A percentile compares a stretch with the other conserved stretches of the same genome.
Conservation (phyloP, 139 green algal genomes). For the Tetradesmus lagerheimii region DNA sequence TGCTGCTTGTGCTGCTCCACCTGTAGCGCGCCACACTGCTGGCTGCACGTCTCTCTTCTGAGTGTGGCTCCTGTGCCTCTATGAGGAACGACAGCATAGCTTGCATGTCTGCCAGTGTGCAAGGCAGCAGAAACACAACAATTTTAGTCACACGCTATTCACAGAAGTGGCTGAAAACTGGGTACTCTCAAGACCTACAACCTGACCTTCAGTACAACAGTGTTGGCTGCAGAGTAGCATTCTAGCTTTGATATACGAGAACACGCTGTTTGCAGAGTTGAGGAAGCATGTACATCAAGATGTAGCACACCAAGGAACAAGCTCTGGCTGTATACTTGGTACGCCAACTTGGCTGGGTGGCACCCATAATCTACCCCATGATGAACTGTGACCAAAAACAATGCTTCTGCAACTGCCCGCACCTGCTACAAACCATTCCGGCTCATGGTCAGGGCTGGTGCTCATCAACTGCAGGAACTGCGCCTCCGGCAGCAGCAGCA, state of each 20-base stretch:
- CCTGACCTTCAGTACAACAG: no score
- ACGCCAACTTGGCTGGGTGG: no score
- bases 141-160: no score
- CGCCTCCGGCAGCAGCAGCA: constrained; percentile 24
- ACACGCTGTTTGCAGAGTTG: not conserved
- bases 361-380: no score
- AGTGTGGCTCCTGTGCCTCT: constrained; percentile 2
- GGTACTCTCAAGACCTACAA: no score
- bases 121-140: not conserved
- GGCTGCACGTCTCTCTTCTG: not conserved
- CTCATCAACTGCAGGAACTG: constrained; percentile 16
- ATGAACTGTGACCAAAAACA: no score
- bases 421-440: constrained; percentile 24
- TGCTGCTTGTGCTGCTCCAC: not conserved
- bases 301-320: not conserved
- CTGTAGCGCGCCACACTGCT: not conserved
- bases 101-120: constrained; percentile 6
- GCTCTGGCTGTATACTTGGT: no score
- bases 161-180: no score
- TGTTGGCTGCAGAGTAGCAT: no score
- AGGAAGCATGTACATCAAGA: not conserved
- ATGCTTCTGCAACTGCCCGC: not conserved
- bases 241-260: not conserved
- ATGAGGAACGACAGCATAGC: constrained; percentile 18
- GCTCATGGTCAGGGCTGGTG: constrained; percentile 34